These are phyloP conservation scores for Schwanniomyces vanrijiae DNA, from an alignment of 805 yeast species.

Conservation along the genomic window DNA sequence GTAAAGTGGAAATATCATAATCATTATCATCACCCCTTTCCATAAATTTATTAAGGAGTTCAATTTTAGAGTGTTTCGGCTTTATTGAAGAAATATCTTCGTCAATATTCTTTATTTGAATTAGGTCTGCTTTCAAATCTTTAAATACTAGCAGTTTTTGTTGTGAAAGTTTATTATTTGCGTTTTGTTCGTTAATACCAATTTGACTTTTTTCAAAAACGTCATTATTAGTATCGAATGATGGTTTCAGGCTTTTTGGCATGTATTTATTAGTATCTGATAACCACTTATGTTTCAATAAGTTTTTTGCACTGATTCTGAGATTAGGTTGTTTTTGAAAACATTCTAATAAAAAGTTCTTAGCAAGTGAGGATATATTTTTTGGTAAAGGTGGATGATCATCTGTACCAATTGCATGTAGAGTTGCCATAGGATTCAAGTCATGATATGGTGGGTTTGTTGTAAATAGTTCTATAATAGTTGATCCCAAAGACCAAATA, in stretches of 20 bases:
- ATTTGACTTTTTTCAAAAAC: slow-evolving; percentile 20
- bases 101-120: slow-evolving; percentile 9
- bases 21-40: slow-evolving; percentile 23
- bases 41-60: slow-evolving; percentile 29
- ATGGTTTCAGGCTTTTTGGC: slow-evolving; percentile 2
- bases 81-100: background rate
- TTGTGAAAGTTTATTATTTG: slow-evolving; percentile 34
- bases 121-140: slow-evolving; percentile 5
- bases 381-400: slow-evolving; percentile 70
- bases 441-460: slow-evolving; percentile 87
- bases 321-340: slow-evolving; percentile 67
- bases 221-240: slow-evolving; percentile 3
- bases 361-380: slow-evolving; percentile 39
- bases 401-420: slow-evolving; percentile 81
- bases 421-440: slow-evolving; percentile 70
- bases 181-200: slow-evolving; percentile 25
- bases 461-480: slow-evolving; percentile 81
- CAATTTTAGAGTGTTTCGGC: slow-evolving; percentile 19
- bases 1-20: slow-evolving; percentile 7
- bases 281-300: slow-evolving; percentile 67
- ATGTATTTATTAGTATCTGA: slow-evolving; percentile 8
- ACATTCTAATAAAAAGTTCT: slow-evolving; percentile 65
- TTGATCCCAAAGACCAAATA: slow-evolving; percentile 94
- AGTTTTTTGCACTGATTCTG: slow-evolving; percentile 54
- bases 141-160: slow-evolving; percentile 8